Evolutionary conservation across 179 eudicot species (phyloP).

Genomic region (Heliamphora pulchella): DNA sequence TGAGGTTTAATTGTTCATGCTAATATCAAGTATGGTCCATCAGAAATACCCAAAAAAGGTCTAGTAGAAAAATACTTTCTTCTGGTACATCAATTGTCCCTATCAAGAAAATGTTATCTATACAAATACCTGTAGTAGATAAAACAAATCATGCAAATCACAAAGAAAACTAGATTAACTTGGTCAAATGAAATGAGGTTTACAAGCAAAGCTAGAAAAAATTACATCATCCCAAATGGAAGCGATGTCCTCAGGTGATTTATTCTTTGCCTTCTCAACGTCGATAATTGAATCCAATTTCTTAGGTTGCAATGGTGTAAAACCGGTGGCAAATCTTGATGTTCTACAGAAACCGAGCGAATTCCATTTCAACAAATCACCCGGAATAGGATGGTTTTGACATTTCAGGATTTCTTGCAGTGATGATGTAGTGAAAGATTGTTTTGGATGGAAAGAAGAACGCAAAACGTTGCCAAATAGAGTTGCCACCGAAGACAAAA

Average conservation of each 20-base stretch:
- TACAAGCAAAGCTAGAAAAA: slow-evolving; percentile 2
- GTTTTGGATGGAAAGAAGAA: slow-evolving; percentile 16
- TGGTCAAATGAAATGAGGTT: not conserved
- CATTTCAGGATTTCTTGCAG: slow-evolving; percentile 8
- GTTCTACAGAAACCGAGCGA: slow-evolving; percentile 52
- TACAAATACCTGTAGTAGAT: not conserved
- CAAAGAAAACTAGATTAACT: not conserved
- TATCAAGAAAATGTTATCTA: not conserved
- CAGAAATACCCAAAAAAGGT: not conserved
- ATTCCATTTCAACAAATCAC: slow-evolving; percentile 48
- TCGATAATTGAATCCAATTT: slow-evolving; percentile 73
- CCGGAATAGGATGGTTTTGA: slow-evolving; percentile 28
- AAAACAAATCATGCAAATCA: not conserved
- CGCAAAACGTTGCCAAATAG: slow-evolving; percentile 10
- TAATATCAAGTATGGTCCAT: not conserved
- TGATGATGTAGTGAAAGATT: slow-evolving; percentile 19
- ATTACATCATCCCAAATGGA: slow-evolving; percentile 87
- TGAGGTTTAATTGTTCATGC: not conserved
- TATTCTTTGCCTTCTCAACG: slow-evolving; percentile 53
- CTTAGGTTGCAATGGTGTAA: slow-evolving; percentile 67
- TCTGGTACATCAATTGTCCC: not conserved
- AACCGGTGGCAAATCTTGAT: slow-evolving; percentile 73
- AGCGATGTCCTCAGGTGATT: slow-evolving; percentile 68
- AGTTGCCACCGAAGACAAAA: slow-evolving; percentile 15
- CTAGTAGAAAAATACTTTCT: not conserved